phyloP scores from a whole-genome alignment of 441 rosid genomes.

The Erodium trifolium region DNA sequence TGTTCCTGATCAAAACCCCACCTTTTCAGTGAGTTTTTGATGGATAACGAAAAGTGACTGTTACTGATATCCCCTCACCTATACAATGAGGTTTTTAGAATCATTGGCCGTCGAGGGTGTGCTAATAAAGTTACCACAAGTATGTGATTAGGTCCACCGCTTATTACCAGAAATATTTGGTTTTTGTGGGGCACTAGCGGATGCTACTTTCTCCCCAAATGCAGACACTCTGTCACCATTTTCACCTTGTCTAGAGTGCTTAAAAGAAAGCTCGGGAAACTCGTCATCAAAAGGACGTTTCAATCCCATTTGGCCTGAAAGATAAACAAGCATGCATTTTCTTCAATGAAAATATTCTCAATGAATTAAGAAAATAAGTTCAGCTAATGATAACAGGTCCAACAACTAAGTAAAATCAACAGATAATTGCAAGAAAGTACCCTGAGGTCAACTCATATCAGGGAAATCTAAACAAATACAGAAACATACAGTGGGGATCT shows the following conservation, averaged over 20 bases:
- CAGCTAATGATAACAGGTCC: too few relatives aligned
- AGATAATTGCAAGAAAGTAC: too few relatives aligned
- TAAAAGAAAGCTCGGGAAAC: conserved; percentile 25
- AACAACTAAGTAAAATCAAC: too few relatives aligned
- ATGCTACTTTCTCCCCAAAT: conserved; percentile 24
- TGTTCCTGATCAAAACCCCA: too few relatives aligned
- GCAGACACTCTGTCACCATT: conserved; percentile 23
- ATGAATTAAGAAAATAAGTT: too few relatives aligned
- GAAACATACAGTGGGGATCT: too few relatives aligned
- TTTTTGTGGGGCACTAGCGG: neutral
- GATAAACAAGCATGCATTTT: neutral
- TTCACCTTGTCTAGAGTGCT: conserved; percentile 34
- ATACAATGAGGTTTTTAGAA: too few relatives aligned
- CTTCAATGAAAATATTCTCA: neutral
- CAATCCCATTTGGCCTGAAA: neutral
- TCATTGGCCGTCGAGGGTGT: too few relatives aligned
- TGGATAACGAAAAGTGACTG: too few relatives aligned
- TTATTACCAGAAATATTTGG: neutral
- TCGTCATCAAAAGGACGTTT: conserved; percentile 39
- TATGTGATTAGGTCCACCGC: neutral
- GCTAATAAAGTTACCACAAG: too few relatives aligned
- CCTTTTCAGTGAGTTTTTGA: too few relatives aligned
- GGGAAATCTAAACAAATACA: neutral
- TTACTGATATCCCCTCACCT: too few relatives aligned
- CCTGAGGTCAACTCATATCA: neutral